Evolutionary conservation across 495 filamentous ascomycete genomes (phyloP).

Genomic region (Neurospora intermedia): DNA sequence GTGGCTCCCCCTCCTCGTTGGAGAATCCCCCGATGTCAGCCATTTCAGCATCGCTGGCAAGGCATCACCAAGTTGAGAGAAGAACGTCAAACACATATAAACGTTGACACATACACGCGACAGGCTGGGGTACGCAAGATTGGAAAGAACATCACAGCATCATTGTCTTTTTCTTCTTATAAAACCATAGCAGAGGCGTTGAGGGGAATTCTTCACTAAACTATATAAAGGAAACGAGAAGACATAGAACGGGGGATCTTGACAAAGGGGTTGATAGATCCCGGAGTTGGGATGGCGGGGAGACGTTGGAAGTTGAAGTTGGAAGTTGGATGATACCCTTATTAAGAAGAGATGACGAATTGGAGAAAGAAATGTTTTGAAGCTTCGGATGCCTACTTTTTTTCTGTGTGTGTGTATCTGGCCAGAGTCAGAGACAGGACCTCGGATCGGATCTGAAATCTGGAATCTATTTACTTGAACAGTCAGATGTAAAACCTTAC

Average conservation of each 20-base stretch:
- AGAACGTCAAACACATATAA: not conserved
- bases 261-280: not conserved
- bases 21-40: not conserved
- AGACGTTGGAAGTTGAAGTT: not conserved
- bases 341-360: not conserved
- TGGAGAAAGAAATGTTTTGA: not conserved
- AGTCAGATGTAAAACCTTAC: not conserved
- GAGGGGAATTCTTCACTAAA: not conserved
- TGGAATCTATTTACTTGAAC: not conserved
- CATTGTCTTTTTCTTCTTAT: not conserved
- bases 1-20: not conserved
- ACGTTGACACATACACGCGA: not conserved
- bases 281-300: not conserved
- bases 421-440: not conserved
- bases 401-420: not conserved
- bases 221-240: not conserved
- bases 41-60: not conserved
- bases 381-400: not conserved
- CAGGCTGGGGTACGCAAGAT: not conserved
- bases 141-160: not conserved
- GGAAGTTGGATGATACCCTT: not conserved
- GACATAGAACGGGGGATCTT: not conserved
- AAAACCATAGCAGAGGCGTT: not conserved
- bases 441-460: not conserved
- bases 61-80: not conserved